Base-by-base conservation (phyloP, 495 filamentous ascomycete genomes). In the Tuber brumale region DNA sequence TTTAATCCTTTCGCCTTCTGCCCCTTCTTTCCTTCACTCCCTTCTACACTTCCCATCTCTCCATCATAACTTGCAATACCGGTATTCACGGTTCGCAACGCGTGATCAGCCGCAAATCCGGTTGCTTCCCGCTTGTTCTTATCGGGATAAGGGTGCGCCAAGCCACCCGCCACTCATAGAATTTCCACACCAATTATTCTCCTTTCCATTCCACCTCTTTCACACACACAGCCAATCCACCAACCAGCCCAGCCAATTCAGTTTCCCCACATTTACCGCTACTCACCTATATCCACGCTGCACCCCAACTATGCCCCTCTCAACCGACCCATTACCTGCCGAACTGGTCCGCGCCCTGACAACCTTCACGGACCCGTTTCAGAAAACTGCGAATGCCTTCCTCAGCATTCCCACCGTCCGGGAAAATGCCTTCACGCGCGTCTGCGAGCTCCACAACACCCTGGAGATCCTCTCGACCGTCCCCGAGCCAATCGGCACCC, bases 371-470 rank as follows among this genome's bases (percentile, higher is more conserved):
- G 70, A 57, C 71, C 72, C 76, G 18, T 81, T 82, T 70, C 66
- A 79, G 12, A 48, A 70, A 31, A 82, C 80, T 2, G 72, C 80
- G 12, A 12, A 69, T 27, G 39, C 48, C 69, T 82, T 82, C 70
- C 79, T 76, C 39, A 31, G 48, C 6, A 80, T 78, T 35, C 71
- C 76, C 27, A 57, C 69, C 1, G 80, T 81, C 19, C 41, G 70
- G n/a, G 75, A 78, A 5, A 75, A 77, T 69, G 57, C 72, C 14
- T 82, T 82, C 70, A 74, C 73, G 23, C 81, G 81, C 41, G 77
- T 82, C 61, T 82, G 81, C 74, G 81, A 82, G 71, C 80, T 82
- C 57, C 74, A 79, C 66, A 81, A 72, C 74, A 82, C 81, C 12
- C 72, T 82, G 18, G 70, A 77, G 4, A 45, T 76, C n/a, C 81